phyloP scores from a whole-genome alignment of 805 yeast genomes.

The Kuraishia capsulata region DNA sequence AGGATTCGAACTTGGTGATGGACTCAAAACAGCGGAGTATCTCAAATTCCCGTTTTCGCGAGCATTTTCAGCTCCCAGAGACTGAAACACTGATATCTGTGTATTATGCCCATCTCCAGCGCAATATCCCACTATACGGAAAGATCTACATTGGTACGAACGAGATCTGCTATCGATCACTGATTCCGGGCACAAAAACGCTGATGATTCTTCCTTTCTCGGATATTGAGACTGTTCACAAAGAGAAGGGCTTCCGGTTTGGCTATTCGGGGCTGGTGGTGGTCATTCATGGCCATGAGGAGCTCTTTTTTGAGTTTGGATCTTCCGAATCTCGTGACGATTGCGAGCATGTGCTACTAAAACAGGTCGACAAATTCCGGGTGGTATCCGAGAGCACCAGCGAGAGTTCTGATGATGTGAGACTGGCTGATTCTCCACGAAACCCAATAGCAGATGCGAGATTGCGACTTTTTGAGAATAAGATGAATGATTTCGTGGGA shows the following conservation, averaged over 20 bases:
- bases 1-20: slow-evolving; percentile 41
- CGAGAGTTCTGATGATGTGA: slow-evolving; percentile 16
- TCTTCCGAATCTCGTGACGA: slow-evolving; percentile 60
- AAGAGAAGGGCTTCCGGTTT: slow-evolving; percentile 61
- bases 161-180: slow-evolving; percentile 71
- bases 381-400: slow-evolving; percentile 3
- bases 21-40: slow-evolving; percentile 30
- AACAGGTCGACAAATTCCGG: slow-evolving; percentile 9
- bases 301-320: slow-evolving; percentile 70
- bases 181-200: slow-evolving; percentile 69
- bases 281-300: slow-evolving; percentile 67
- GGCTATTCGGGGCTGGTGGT: slow-evolving; percentile 65
- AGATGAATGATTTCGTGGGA: slow-evolving; percentile 49
- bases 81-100: slow-evolving; percentile 49
- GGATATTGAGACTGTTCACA: slow-evolving; percentile 63
- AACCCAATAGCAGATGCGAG: slow-evolving; percentile 43
- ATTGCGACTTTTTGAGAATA: slow-evolving; percentile 58
- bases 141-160: slow-evolving; percentile 64
- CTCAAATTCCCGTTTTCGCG: slow-evolving; percentile 50
- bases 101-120: slow-evolving; percentile 60
- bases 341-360: slow-evolving; percentile 45
- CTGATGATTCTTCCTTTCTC: slow-evolving; percentile 73
- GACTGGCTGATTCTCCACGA: slow-evolving; percentile 18
- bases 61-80: slow-evolving; percentile 55
- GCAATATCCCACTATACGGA: slow-evolving; percentile 76